Percentiles rank a stretch among this genome's conserved stretches.
phyloP scores from a whole-genome alignment of 495 filamentous ascomycete genomes.

The Astrocystis sublimbata region DNA sequence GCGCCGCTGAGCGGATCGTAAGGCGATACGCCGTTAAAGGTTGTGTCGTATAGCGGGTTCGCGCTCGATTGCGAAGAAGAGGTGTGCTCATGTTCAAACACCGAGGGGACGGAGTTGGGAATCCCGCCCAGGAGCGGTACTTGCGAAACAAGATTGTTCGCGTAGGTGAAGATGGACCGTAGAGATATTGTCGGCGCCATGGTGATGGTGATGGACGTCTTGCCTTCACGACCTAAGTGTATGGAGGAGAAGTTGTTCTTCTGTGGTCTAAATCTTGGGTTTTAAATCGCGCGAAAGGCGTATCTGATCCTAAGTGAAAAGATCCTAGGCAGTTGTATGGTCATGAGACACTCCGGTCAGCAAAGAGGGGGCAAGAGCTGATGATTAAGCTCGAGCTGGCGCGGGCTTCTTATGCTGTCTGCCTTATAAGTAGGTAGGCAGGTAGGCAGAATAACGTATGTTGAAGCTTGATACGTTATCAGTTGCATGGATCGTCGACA shows the following conservation, averaged over 20 bases:
- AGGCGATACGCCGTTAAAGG: conserved; percentile 23
- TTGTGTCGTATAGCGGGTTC: background rate
- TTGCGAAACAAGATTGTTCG: conserved; percentile 30
- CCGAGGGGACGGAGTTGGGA: conserved; percentile 13
- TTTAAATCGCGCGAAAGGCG: too few relatives aligned
- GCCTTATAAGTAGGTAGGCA: too few relatives aligned
- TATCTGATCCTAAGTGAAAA: too few relatives aligned
- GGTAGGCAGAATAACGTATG: too few relatives aligned
- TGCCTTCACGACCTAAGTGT: background rate
- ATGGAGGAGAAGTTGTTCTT: background rate
- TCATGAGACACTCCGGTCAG: background rate
- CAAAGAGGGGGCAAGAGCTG: background rate
- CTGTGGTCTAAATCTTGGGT: background rate
- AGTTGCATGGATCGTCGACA: too few relatives aligned
- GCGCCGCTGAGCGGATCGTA: conserved; percentile 40
- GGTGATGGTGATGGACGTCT: background rate
- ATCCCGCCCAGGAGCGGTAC: conserved; percentile 25
- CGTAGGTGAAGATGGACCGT: conserved; percentile 18
- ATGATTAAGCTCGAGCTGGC: conserved; percentile 7
- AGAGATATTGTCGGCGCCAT: conserved; percentile 29
- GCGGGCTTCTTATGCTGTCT: background rate
- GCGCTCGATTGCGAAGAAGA: conserved; percentile 15
- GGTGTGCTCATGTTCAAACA: background rate
- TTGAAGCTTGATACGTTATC: too few relatives aligned
- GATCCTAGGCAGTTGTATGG: background rate